Evolutionary conservation across 2,329 filamentous ascomycete species (phyloP), one percentile per base, ranked within the genome.

Genomic region (Pleomassaria siparia): DNA sequence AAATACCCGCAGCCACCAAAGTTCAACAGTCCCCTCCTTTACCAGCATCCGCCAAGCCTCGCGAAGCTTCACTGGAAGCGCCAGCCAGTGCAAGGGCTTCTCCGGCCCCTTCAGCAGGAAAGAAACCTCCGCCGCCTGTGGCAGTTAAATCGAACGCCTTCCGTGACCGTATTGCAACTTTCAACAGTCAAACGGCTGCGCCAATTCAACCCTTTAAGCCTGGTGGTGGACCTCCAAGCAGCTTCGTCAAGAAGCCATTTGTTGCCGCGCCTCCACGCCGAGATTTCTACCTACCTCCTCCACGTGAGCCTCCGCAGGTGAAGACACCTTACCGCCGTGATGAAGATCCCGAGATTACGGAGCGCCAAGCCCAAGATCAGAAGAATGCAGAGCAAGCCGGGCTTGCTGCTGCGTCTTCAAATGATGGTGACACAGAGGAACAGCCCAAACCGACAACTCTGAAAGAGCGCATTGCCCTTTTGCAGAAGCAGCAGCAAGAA

Each of bases 191-290:
- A 36, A 83, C 88, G 29, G 90, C 91, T 5, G 84, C 91, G 2
- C 94, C 94, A 8, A 78, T 94, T 50, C 83, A 90, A n/a, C 94
- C 94, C 1, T 92, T 95, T 74, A 95, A 95, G 67, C 89, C 91
- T 16, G 79, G 80, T 50, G 83, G 83, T 2, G 68, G 74, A 10
- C 75, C 80, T 24, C 79, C 82, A 49, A 76, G 80, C 40, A 79
- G 80, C 53, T 97, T 97, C 65, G 85, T 99, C 72, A 96, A 92
- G 79, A 97, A 97, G 73, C 91, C 92, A 0, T 99, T 96, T 63
- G 91, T 99, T 47, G 89, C 94, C 3, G 91, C 94, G 43, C 94
- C 94, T 15, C 94, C 94, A 0, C 96, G 91, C 70, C 87, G 90
- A 58, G 87, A 96, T 74, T 88, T 92, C 20, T 99, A 89, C 63